A percentile compares a stretch with the other conserved stretches of the same genome.
Evolutionary conservation across 176 grass and related monocot species (phyloP).

Genomic region (Raddia distichophylla): DNA sequence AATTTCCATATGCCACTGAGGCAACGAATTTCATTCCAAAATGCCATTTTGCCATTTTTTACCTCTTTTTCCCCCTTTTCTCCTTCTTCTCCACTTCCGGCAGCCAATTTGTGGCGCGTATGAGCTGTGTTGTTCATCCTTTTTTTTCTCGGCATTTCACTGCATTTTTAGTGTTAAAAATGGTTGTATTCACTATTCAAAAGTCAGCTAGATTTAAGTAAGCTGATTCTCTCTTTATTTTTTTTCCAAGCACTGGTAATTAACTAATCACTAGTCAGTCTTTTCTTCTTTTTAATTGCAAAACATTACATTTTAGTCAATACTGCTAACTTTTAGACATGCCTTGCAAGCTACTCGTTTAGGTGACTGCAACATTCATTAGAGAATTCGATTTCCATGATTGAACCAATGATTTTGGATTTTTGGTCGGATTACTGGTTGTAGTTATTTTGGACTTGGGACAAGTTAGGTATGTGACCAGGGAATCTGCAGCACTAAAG

Average conservation of each 20-base stretch:
- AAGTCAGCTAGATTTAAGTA: neutral
- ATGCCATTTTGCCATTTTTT: too few species aligned
- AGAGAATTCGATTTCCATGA: neutral
- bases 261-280: neutral
- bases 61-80: too few species aligned
- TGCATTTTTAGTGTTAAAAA: neutral
- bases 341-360: conserved; percentile 25
- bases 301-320: neutral
- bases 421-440: neutral
- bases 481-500: neutral
- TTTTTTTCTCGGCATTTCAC: neutral
- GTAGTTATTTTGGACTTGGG: neutral
- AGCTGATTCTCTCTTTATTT: neutral
- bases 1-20: too few species aligned
- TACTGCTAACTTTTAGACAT: conserved; percentile 1
- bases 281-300: neutral
- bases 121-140: neutral
- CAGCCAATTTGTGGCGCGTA: neutral
- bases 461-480: neutral
- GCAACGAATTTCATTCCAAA: too few species aligned
- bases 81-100: too few species aligned
- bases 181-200: neutral
- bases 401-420: neutral
- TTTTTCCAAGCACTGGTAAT: neutral
- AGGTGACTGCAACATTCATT: neutral